Conservation (phyloP, 116 monocot species). For the Dioscorea cayenensis region DNA sequence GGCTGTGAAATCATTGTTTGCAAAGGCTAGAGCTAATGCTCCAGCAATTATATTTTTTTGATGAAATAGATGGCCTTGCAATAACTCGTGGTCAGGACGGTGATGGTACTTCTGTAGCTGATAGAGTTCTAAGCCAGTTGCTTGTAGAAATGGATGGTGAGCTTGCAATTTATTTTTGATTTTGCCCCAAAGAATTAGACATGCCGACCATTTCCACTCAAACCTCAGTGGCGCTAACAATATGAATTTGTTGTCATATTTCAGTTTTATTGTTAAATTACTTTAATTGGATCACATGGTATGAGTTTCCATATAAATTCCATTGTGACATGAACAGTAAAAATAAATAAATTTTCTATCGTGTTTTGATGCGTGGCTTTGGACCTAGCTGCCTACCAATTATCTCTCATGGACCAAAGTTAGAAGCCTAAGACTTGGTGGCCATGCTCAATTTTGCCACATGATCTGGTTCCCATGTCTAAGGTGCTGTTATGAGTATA, state of each 20-base stretch:
- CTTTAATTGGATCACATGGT: not conserved
- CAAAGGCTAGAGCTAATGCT: conserved; percentile 87
- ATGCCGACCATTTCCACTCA: not conserved
- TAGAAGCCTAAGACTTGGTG: no score
- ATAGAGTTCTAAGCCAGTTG: conserved; percentile 86
- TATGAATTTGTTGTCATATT: not conserved
- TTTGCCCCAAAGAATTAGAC: not conserved
- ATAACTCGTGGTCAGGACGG: conserved; percentile 68
- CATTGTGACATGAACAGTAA: no score
- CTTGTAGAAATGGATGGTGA: conserved; percentile 94
- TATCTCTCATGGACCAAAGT: no score
- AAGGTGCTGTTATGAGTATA: no score
- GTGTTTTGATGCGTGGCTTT: no score
- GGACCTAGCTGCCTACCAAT: no score
- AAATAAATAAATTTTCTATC: no score
- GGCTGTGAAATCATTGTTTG: conserved; percentile 82
- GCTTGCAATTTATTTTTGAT: not conserved
- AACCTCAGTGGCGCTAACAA: not conserved
- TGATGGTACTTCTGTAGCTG: conserved; percentile 84
- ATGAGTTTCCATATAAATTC: no score
- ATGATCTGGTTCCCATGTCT: no score
- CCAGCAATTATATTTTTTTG: conserved; percentile 96
- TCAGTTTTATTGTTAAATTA: not conserved
- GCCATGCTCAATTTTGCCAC: no score
- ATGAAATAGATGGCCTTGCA: conserved; percentile 97